These are phyloP conservation scores for Rhodotorula sp. DNA, from an alignment of 1,284 basidiomycete genomes.

Conservation along the genomic window DNA sequence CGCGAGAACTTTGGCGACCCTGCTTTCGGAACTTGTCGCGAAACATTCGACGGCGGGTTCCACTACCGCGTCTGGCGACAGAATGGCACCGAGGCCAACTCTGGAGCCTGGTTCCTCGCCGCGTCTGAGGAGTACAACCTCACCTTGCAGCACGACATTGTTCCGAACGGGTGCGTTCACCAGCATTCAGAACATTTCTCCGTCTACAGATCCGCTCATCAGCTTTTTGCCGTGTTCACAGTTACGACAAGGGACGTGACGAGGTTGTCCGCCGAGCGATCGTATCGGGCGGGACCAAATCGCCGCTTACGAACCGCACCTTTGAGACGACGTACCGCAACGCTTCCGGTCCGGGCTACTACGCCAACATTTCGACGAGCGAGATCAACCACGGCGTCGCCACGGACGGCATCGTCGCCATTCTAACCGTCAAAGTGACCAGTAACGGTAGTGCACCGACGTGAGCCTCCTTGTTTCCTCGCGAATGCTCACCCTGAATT, in stretches of 20 bases:
- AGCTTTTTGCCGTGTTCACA: constrained; percentile 4
- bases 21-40: constrained; percentile 71
- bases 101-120: constrained; percentile 80
- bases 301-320: constrained; percentile 61
- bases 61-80: constrained; percentile 83
- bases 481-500: no score
- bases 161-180: constrained; percentile 56
- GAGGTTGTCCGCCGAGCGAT: constrained; percentile 79
- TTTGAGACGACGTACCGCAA: constrained; percentile 49
- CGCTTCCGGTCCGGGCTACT: constrained; percentile 41
- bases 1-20: constrained; percentile 75
- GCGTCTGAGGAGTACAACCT: constrained; percentile 41
- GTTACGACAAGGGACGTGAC: constrained; percentile 58
- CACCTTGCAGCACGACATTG: constrained; percentile 56
- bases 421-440: constrained; percentile 71
- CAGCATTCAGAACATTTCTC: neutral
- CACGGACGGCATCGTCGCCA: constrained; percentile 79
- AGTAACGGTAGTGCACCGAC: constrained; percentile 48
- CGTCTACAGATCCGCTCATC: neutral
- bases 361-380: constrained; percentile 51
- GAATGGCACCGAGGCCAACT: constrained; percentile 44
- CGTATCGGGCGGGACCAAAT: constrained; percentile 55
- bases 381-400: constrained; percentile 72
- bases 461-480: constrained; percentile 10
- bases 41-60: constrained; percentile 82